These are phyloP conservation scores for Eragrostis curvula DNA, from an alignment of 176 grass and related monocot genomes.

Conservation along the genomic window DNA sequence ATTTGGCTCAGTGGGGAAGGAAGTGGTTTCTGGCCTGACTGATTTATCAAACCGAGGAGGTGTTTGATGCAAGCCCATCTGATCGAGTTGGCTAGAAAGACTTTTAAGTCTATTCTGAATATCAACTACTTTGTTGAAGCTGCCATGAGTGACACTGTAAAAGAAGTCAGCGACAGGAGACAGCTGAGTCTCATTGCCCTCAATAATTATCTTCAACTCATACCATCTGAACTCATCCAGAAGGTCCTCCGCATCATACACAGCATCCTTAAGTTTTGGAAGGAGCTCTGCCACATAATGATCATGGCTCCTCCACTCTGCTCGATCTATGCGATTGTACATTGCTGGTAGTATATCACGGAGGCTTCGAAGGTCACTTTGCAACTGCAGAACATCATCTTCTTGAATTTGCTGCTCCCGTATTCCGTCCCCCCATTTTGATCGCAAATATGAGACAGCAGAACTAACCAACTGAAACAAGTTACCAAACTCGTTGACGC, in stretches of 20 bases:
- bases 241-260: too few species aligned
- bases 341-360: too few species aligned
- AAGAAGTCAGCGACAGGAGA: background rate
- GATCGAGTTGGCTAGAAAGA: background rate
- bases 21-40: background rate
- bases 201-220: background rate
- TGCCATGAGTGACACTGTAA: background rate
- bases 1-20: constrained; percentile 2
- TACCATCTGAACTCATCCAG: background rate
- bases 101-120: background rate
- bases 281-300: too few species aligned
- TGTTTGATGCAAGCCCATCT: background rate
- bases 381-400: background rate
- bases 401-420: background rate
- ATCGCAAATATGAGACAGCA: background rate
- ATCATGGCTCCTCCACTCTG: too few species aligned
- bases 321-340: too few species aligned
- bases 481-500: constrained; percentile 9
- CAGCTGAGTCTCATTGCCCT: background rate
- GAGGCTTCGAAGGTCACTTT: background rate
- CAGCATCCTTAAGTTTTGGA: too few species aligned
- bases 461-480: background rate
- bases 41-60: background rate
- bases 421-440: background rate
- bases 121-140: background rate